phyloP scores from a whole-genome alignment of 2,329 filamentous ascomycete genomes.

The Myriosclerotinia scirpicola region DNA sequence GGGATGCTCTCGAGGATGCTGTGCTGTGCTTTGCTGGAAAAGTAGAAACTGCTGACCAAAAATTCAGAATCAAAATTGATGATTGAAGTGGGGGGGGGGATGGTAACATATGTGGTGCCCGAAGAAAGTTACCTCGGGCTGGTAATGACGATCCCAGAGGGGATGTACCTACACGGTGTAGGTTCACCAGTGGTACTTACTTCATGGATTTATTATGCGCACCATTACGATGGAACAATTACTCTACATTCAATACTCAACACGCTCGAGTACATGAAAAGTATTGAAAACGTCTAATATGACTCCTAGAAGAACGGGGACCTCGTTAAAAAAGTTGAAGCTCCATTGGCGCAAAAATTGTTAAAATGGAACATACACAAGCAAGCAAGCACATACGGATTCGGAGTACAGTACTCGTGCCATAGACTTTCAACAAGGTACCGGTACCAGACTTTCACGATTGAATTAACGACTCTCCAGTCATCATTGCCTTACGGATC shows the following conservation, averaged over 20 bases:
- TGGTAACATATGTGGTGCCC: background rate
- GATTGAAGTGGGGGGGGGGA: background rate
- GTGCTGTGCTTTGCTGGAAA: background rate
- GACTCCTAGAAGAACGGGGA: background rate
- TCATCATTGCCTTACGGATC: background rate
- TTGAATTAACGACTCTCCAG: background rate
- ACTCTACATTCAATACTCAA: background rate
- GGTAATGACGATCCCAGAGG: constrained; percentile 2
- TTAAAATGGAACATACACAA: background rate
- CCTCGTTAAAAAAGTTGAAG: no score
- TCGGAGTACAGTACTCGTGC: background rate
- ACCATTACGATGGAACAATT: constrained; percentile 9
- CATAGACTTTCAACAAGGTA: background rate
- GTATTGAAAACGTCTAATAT: background rate
- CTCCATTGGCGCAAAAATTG: constrained; percentile 18
- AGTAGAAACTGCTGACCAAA: constrained; percentile 9
- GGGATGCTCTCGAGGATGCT: background rate
- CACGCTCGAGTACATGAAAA: background rate
- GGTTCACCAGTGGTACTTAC: background rate
- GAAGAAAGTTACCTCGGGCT: constrained; percentile 11
- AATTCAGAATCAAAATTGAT: background rate
- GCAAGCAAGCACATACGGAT: background rate
- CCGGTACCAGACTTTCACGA: background rate
- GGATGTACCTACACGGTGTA: background rate
- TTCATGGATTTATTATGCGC: constrained; percentile 1